phyloP scores from a whole-genome alignment of 305 asterid species.

The Fraxinus floribunda region DNA sequence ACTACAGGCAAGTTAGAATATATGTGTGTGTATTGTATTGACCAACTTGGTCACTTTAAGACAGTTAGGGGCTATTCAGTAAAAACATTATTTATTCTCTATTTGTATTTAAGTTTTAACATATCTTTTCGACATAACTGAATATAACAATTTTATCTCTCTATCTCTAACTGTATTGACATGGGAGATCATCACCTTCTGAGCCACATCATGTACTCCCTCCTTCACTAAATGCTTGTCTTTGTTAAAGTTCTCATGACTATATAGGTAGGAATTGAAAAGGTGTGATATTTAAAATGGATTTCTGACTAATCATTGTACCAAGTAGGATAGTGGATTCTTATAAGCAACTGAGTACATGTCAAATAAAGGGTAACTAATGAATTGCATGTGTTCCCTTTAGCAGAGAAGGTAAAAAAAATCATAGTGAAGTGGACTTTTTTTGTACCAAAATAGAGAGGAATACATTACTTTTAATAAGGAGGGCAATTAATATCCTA shows the following conservation, averaged over 20 bases:
- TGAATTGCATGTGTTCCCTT: background rate
- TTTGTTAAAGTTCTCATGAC: background rate
- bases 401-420: background rate
- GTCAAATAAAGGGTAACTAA: background rate
- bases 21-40: background rate
- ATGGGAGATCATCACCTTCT: background rate
- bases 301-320: background rate
- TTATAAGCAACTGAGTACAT: background rate
- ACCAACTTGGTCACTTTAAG: background rate
- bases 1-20: background rate
- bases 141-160: background rate
- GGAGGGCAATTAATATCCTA: background rate
- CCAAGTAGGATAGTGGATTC: background rate
- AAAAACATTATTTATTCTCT: background rate
- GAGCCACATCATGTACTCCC: background rate
- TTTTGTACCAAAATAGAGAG: background rate
- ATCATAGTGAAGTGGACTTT: background rate
- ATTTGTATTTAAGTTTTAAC: background rate
- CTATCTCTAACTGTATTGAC: background rate
- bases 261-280: background rate
- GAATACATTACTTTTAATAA: background rate
- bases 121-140: background rate
- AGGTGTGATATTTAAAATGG: background rate
- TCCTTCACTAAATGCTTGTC: background rate
- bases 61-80: background rate